phyloP scores from a whole-genome alignment of 192 early-diverging fungal genomes.

The Podila horticola region DNA sequence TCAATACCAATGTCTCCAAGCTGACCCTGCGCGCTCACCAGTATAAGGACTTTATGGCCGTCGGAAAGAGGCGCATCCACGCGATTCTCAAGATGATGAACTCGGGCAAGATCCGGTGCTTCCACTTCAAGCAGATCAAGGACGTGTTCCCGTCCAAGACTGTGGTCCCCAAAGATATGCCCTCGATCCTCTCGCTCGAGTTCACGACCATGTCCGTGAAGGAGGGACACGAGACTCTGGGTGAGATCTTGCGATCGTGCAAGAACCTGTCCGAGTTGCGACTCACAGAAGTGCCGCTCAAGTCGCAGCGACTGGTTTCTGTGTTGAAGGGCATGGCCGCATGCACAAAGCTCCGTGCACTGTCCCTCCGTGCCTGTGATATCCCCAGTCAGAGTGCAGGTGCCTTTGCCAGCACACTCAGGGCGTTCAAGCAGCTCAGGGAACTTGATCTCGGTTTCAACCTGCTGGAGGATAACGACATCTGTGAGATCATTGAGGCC shows the following conservation, averaged over 20 bases:
- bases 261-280: conserved; percentile 18
- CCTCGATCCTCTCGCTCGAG: conserved; percentile 29
- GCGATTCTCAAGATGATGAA: conserved; percentile 33
- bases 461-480: conserved; percentile 12
- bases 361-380: conserved; percentile 25
- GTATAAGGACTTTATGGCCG: conserved; percentile 21
- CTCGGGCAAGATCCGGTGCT: conserved; percentile 27
- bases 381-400: conserved; percentile 4
- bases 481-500: conserved; percentile 29
- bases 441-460: conserved; percentile 40
- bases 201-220: conserved; percentile 22
- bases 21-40: conserved; percentile 30
- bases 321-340: conserved; percentile 9
- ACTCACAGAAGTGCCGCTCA: conserved; percentile 14
- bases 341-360: conserved; percentile 2
- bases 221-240: conserved; percentile 31
- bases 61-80: conserved; percentile 25
- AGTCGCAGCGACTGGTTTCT: conserved; percentile 3
- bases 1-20: conserved; percentile 40
- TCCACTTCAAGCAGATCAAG: conserved; percentile 41
- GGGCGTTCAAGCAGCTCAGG: not conserved
- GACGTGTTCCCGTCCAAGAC: conserved; percentile 30
- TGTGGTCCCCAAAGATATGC: conserved; percentile 22
- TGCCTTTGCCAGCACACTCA: not conserved
- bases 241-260: conserved; percentile 16